Conservation (phyloP, 2,329 filamentous ascomycete species). For the Claviceps arundinis region DNA sequence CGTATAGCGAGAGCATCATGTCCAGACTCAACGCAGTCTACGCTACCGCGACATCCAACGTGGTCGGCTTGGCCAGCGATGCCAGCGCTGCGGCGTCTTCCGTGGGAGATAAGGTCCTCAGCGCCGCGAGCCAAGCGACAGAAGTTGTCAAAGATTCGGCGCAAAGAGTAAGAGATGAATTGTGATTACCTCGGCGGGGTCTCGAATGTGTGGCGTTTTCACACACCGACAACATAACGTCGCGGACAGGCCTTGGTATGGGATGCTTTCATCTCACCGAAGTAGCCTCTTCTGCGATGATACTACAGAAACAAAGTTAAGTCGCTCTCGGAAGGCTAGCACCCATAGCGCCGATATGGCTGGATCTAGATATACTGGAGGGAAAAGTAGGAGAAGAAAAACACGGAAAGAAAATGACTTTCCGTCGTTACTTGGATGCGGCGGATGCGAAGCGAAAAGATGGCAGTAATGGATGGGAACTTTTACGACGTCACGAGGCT, state of each 20-base stretch:
- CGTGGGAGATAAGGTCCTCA: slow-evolving; percentile 22
- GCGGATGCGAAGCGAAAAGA: background rate
- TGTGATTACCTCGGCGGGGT: slow-evolving; percentile 19
- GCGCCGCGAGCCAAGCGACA: slow-evolving; percentile 26
- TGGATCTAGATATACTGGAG: background rate
- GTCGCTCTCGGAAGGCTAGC: background rate
- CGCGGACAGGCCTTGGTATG: background rate
- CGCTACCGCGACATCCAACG: slow-evolving; percentile 47
- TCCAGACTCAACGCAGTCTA: slow-evolving; percentile 59
- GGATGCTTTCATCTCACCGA: background rate
- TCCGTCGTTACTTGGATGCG: background rate
- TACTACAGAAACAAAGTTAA: background rate
- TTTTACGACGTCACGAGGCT: background rate
- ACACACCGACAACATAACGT: background rate
- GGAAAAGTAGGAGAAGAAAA: background rate
- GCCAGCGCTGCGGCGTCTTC: slow-evolving; percentile 21
- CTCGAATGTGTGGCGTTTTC: background rate
- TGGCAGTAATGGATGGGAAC: background rate
- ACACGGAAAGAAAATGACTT: background rate
- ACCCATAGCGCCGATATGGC: background rate
- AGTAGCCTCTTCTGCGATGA: background rate
- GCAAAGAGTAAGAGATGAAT: slow-evolving; percentile 25
- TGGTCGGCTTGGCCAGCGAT: slow-evolving; percentile 28
- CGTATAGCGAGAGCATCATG: slow-evolving; percentile 71
- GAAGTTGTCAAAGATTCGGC: slow-evolving; percentile 28